These are phyloP conservation scores for Ogataea hybrid DNA, from an alignment of 1,139 yeast species.

Conservation along the genomic window DNA sequence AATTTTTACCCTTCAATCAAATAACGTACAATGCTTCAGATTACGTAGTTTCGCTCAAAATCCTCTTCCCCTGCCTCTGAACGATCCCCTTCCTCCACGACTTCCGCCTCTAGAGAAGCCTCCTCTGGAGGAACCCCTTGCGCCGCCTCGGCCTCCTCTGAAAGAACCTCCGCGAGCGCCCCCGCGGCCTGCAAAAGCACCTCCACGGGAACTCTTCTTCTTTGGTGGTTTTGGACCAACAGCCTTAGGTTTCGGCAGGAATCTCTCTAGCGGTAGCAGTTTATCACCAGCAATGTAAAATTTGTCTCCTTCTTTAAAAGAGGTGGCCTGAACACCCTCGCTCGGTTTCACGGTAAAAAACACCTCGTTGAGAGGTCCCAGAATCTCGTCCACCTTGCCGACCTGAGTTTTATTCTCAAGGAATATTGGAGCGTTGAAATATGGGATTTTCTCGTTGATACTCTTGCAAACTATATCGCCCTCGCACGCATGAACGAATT, in stretches of 20 bases:
- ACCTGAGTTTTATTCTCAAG: constrained; percentile 92
- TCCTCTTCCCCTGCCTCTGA: constrained; percentile 24
- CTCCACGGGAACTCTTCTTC: constrained; percentile 58
- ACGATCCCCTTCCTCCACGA: constrained; percentile 24
- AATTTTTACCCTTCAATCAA: not conserved
- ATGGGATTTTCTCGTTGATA: constrained; percentile 90
- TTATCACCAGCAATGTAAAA: constrained; percentile 95
- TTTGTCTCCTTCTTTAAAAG: constrained; percentile 94
- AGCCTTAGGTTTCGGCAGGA: constrained; percentile 86
- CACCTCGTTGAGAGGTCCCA: constrained; percentile 96
- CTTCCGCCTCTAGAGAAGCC: constrained; percentile 21
- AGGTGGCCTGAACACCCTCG: constrained; percentile 92
- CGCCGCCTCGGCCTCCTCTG: constrained; percentile 39
- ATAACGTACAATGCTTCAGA: constrained; percentile 7
- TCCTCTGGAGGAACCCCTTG: constrained; percentile 20
- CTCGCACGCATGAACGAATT: constrained; percentile 89
- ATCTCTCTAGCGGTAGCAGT: constrained; percentile 91
- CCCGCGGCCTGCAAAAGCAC: constrained; percentile 44
- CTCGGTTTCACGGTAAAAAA: constrained; percentile 92
- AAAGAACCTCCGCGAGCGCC: constrained; percentile 41
- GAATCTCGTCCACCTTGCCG: constrained; percentile 96
- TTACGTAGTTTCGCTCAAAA: constrained; percentile 15
- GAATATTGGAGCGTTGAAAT: constrained; percentile 98
- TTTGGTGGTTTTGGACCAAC: constrained; percentile 77
- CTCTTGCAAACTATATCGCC: constrained; percentile 98